phyloP scores from a whole-genome alignment of 75 land plant genomes.

The Chamaecyparis obtusa region DNA sequence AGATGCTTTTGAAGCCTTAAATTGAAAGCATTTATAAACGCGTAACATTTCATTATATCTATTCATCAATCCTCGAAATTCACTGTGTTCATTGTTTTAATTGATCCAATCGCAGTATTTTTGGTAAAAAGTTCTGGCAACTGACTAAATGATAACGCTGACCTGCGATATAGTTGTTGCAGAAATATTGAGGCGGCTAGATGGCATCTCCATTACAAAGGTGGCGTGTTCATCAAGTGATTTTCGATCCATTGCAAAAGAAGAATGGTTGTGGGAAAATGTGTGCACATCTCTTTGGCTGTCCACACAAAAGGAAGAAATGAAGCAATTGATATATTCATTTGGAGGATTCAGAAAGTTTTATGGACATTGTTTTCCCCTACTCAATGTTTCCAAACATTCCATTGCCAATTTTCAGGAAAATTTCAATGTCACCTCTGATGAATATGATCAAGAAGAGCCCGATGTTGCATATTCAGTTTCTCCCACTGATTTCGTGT shows the following conservation, averaged over 20 bases:
- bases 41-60: too few relatives aligned
- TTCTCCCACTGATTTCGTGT: not conserved
- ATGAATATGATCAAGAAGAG: not conserved
- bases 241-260: slow-evolving; percentile 41
- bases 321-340: slow-evolving; percentile 41
- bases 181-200: slow-evolving; percentile 9
- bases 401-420: not conserved
- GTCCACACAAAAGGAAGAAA: slow-evolving; percentile 56
- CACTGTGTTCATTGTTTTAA: too few relatives aligned
- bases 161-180: too few relatives aligned
- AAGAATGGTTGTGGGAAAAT: slow-evolving; percentile 71
- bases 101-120: too few relatives aligned
- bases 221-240: slow-evolving; percentile 1
- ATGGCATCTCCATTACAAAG: too few relatives aligned
- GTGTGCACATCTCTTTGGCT: slow-evolving; percentile 68
- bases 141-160: too few relatives aligned
- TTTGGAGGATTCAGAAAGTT: slow-evolving; percentile 68
- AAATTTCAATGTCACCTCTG: not conserved
- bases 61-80: too few relatives aligned
- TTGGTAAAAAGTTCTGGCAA: too few relatives aligned
- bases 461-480: not conserved
- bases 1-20: too few relatives aligned
- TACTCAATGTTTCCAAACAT: slow-evolving; percentile 2
- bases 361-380: slow-evolving; percentile 39
- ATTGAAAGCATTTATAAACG: too few relatives aligned